phyloP scores from a whole-genome alignment of 441 rosid genomes.

The Erodium moschatum region DNA sequence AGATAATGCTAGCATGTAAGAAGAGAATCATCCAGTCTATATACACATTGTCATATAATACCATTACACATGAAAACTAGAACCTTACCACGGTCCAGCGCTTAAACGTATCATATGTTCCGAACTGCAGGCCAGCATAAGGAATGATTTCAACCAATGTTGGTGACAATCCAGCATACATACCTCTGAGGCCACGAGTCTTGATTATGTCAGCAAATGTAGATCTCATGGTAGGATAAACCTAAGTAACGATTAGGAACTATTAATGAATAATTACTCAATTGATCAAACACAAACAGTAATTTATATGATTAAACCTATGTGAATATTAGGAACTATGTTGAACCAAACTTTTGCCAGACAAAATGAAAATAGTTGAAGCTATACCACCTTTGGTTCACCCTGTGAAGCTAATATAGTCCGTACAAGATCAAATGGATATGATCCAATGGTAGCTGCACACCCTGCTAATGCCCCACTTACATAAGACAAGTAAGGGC shows the following conservation, averaged over 20 bases:
- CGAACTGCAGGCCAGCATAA: constrained; percentile 95
- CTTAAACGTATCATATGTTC: constrained; percentile 84
- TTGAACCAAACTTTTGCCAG: neutral
- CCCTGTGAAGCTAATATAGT: constrained; percentile 93
- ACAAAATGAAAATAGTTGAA: neutral
- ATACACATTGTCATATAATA: neutral
- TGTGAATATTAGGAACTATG: neutral
- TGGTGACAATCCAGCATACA: constrained; percentile 87
- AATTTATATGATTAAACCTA: neutral
- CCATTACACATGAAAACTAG: constrained; percentile 1
- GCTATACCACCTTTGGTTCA: constrained; percentile 91
- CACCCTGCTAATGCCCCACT: constrained; percentile 95
- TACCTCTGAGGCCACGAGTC: constrained; percentile 71
- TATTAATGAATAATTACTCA: neutral
- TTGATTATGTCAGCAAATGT: constrained; percentile 61
- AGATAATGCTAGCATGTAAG: neutral
- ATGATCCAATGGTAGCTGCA: constrained; percentile 89
- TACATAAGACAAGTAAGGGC: constrained; percentile 71
- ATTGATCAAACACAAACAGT: neutral
- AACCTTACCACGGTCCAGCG: constrained; percentile 70
- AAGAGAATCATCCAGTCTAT: neutral
- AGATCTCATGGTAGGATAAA: constrained; percentile 93
- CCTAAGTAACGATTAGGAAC: constrained; percentile 29
- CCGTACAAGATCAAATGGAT: constrained; percentile 89
- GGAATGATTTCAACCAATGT: constrained; percentile 92